phyloP scores from a whole-genome alignment of 495 filamentous ascomycete species.

The Hypoxylon fragiforme region DNA sequence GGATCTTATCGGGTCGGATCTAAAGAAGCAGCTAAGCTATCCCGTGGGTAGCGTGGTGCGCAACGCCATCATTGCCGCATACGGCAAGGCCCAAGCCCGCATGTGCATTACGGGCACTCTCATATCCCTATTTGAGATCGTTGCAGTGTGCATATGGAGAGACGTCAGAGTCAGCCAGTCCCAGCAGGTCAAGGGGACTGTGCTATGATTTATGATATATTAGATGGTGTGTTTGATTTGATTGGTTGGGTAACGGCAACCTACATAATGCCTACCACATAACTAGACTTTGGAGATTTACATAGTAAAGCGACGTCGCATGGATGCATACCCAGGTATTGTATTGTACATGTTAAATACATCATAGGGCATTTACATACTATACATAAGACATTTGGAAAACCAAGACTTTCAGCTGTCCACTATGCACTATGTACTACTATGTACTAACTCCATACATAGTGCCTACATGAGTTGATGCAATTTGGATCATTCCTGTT shows the following conservation, averaged over 20 bases:
- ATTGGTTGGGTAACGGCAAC: too few species aligned
- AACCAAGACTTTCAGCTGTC: too few species aligned
- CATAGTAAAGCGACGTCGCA: neutral
- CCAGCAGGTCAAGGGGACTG: conserved; percentile 56
- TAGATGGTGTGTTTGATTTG: neutral
- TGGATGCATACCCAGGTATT: neutral
- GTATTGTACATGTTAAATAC: neutral
- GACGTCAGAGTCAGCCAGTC: conserved; percentile 56
- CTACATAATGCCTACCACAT: too few species aligned
- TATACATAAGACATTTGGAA: too few species aligned
- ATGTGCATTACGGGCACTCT: conserved; percentile 52
- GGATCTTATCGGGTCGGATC: conserved; percentile 59
- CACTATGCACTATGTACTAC: too few species aligned
- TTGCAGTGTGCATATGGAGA: conserved; percentile 50
- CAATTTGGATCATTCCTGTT: too few species aligned
- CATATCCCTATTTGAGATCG: conserved; percentile 42
- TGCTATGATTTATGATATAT: conserved; percentile 38
- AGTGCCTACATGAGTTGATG: too few species aligned
- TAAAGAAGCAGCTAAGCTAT: conserved; percentile 63
- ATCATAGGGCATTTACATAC: too few species aligned
- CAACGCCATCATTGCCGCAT: conserved; percentile 64
- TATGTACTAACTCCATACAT: too few species aligned
- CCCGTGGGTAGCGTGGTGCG: conserved; percentile 60
- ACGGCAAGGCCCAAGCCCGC: conserved; percentile 53
- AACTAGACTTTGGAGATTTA: conserved; percentile 6